Evolutionary conservation across 2,329 filamentous ascomycete species (phyloP).

Genomic region (Stachybotrys echinatus): DNA sequence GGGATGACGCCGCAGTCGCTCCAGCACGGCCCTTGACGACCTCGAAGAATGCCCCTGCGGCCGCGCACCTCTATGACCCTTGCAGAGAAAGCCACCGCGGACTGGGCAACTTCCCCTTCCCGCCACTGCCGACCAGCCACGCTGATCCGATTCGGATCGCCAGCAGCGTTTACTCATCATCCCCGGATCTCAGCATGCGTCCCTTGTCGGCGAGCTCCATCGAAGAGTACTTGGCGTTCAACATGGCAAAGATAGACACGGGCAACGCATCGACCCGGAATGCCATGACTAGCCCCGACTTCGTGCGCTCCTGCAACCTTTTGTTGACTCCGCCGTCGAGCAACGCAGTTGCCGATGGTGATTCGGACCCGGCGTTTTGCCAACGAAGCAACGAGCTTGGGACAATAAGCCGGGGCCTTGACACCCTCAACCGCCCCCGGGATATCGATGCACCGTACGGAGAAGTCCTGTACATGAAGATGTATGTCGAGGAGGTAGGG

Average conservation of each 20-base stretch:
- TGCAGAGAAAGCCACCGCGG: background rate
- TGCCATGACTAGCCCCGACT: background rate
- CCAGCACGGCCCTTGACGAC: background rate
- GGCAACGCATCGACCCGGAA: background rate
- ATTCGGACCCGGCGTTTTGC: too few species aligned
- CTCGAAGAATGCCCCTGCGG: background rate
- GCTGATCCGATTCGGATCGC: background rate
- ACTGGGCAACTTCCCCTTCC: background rate
- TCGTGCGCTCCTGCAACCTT: background rate
- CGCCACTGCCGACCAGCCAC: background rate
- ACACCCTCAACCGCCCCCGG: background rate
- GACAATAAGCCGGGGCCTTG: background rate
- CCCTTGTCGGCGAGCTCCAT: background rate
- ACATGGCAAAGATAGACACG: background rate
- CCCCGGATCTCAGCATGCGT: background rate
- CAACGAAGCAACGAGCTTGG: too few species aligned
- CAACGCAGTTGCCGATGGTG: too few species aligned
- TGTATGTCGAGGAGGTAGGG: constrained; percentile 85
- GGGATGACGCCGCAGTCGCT: background rate
- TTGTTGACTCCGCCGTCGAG: too few species aligned
- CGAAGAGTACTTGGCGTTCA: background rate
- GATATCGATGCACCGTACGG: constrained; percentile 43
- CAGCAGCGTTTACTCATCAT: background rate
- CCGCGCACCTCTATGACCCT: background rate
- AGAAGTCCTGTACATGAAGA: constrained; percentile 84